Conservation (phyloP, 108 stramenopile species). For the Nitzschia inconspicua region DNA sequence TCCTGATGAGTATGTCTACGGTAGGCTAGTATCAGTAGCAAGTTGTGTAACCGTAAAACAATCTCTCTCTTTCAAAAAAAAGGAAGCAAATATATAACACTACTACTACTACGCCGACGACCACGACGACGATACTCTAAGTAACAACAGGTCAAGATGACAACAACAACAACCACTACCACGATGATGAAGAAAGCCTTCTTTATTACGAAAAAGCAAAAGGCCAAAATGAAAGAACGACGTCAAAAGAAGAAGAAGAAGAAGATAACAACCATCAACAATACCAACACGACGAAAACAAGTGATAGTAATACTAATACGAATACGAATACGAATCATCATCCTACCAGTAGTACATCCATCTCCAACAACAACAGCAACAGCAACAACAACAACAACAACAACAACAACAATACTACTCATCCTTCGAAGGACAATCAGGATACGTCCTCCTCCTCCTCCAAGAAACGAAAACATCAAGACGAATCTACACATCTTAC, state of each 20-base stretch:
- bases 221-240: slow-evolving; percentile 67
- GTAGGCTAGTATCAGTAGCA: not conserved
- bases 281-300: not conserved
- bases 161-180: not conserved
- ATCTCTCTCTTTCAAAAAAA: not conserved
- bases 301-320: not conserved
- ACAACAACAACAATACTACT: no score
- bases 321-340: not conserved
- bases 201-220: slow-evolving; percentile 76
- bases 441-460: no score
- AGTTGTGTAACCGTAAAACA: not conserved
- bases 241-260: slow-evolving; percentile 39
- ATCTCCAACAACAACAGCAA: not conserved
- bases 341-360: no score
- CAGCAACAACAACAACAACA: not conserved
- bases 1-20: no score
- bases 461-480: no score
- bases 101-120: not conserved
- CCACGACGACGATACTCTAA: not conserved
- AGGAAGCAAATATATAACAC: not conserved
- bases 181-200: not conserved
- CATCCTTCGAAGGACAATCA: no score
- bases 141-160: not conserved
- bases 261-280: slow-evolving; percentile 5
- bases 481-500: no score